Conservation (phyloP, 1,284 basidiomycete genomes). For the Ceratobasidium sp. region DNA sequence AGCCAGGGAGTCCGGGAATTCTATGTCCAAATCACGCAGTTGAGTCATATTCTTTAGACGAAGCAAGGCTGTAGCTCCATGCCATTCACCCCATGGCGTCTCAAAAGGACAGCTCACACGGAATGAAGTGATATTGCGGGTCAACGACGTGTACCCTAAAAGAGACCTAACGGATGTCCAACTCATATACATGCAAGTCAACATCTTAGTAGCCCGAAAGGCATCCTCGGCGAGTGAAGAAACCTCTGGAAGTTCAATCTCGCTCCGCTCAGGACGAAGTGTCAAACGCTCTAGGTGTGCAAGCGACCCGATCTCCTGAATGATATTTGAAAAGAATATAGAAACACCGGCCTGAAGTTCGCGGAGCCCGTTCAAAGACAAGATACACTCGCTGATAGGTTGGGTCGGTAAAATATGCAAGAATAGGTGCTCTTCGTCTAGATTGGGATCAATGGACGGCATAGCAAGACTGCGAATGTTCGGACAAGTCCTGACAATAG, state of each 20-base stretch:
- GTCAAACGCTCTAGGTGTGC: neutral
- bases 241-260: neutral
- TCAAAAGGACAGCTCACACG: neutral
- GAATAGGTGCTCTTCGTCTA: no score
- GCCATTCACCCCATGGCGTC: neutral
- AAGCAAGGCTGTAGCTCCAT: neutral
- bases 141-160: neutral
- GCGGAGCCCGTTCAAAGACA: no score
- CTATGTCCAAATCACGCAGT: neutral
- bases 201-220: neutral
- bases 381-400: no score
- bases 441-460: no score
- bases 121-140: neutral
- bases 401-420: no score
- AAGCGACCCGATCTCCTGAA: neutral
- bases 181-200: neutral
- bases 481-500: no score
- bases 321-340: no score
- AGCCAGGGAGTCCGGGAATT: no score
- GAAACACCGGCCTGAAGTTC: no score
- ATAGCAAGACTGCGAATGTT: no score
- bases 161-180: neutral
- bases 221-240: neutral
- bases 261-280: neutral
- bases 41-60: neutral